phyloP scores from a whole-genome alignment of 352 stramenopile species.

The Aphanomyces euteiches region DNA sequence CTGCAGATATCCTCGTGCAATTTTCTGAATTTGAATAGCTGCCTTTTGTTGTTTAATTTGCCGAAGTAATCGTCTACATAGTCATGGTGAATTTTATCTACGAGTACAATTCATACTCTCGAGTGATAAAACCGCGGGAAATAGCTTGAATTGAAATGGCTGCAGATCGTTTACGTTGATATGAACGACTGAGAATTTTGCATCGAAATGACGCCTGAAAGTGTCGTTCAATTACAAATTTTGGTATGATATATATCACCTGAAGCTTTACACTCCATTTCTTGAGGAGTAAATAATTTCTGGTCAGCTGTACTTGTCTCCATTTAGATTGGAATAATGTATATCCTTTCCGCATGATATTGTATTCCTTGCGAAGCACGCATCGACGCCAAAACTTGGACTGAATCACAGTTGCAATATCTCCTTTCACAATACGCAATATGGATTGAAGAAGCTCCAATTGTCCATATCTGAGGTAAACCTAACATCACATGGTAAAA shows the following conservation, averaged over 20 bases:
- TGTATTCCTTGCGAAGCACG: conserved; percentile 43
- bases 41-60: neutral
- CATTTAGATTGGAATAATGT: conserved; percentile 50
- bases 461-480: conserved; percentile 76
- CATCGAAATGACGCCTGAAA: conserved; percentile 9
- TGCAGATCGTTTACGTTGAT: conserved; percentile 46
- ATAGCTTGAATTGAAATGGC: conserved; percentile 65
- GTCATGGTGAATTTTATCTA: neutral
- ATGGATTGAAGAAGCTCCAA: conserved; percentile 64
- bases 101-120: neutral
- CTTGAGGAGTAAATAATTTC: conserved; percentile 25
- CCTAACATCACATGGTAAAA: conserved; percentile 31
- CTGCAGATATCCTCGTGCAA: conserved; percentile 19
- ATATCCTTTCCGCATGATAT: conserved; percentile 39
- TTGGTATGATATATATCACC: neutral
- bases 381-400: conserved; percentile 49
- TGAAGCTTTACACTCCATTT: conserved; percentile 36
- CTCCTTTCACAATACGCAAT: conserved; percentile 39
- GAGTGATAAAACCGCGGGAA: conserved; percentile 27
- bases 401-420: conserved; percentile 51
- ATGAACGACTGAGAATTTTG: conserved; percentile 33
- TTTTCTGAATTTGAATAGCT: conserved; percentile 13
- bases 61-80: conserved; percentile 11
- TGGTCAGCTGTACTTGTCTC: conserved; percentile 40
- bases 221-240: neutral